phyloP scores from a whole-genome alignment of 345 rosid genomes.

The Nephelium lappaceum region DNA sequence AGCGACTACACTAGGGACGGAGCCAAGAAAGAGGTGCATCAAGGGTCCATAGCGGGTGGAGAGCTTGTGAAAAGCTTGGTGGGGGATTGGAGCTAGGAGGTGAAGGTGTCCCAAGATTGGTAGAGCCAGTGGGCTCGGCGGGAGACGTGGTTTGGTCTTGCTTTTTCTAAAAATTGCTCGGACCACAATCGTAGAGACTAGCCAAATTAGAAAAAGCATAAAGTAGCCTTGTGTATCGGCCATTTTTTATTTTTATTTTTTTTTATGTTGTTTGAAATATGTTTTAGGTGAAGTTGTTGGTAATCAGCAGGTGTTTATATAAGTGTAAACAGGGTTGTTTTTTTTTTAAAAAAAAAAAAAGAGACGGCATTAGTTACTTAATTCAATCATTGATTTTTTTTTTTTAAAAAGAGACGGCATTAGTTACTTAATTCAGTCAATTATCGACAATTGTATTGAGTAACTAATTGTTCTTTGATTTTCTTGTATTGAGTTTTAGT shows the following conservation, averaged over 20 bases:
- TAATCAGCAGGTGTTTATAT: constrained; percentile 5
- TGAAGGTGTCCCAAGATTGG: constrained; percentile 72
- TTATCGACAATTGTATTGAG: too few species aligned
- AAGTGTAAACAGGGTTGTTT: neutral
- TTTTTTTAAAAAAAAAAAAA: neutral
- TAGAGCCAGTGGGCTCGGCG: constrained; percentile 52
- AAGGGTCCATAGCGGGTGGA: constrained; percentile 56
- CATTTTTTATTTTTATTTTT: constrained; percentile 23
- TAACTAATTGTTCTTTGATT: too few species aligned
- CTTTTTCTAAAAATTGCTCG: constrained; percentile 28
- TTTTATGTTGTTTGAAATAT: neutral
- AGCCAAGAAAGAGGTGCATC: constrained; percentile 55
- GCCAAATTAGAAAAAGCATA: constrained; percentile 39
- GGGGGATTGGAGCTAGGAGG: constrained; percentile 57
- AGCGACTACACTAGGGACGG: constrained; percentile 55
- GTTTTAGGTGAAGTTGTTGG: neutral
- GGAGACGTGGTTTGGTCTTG: constrained; percentile 27
- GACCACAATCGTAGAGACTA: constrained; percentile 41
- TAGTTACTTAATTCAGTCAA: too few species aligned
- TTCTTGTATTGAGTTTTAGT: too few species aligned
- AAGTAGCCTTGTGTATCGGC: constrained; percentile 37
- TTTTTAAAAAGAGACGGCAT: too few species aligned
- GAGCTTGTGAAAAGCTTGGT: constrained; percentile 65
- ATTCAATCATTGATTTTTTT: too few species aligned
- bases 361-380: too few species aligned